Base-by-base conservation (phyloP, 176 grass and related monocot species). In the Oryza glumipatula region DNA sequence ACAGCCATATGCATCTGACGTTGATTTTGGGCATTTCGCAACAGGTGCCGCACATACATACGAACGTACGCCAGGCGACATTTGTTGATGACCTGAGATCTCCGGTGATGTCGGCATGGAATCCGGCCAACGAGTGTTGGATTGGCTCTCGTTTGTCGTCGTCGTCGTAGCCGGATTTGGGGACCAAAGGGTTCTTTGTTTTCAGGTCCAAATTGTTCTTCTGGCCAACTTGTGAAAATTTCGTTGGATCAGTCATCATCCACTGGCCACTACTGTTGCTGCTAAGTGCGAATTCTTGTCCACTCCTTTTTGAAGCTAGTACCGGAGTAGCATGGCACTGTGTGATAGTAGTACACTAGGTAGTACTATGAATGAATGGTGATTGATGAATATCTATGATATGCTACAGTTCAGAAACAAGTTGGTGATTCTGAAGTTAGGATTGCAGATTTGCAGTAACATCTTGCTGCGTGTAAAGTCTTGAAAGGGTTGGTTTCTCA, bases 21-120 rank as follows among this genome's bases (percentile, higher is more conserved):
- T 83, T 73, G 80, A 78, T 49, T 72, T 83, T 45, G 56, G 24
- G 28, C 13, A 16, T 77, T n/a, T 52, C 49, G 16, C 51, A 16
- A 19, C 51, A 26, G 22, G 16, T 23, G 9, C 33, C 33, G 32
- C 12, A 49, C 47, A 49, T 49, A 33, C 21, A 1, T 58, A 17
- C 39, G 48, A 71, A 3, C 39, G 48, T 60, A 3, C n/a, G 41
- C 2, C 70, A 5, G 2, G 35, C 22, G 39, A 45, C 11, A 46
- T 12, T 4, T 15, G 21, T 3, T 48, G 17, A 49, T 65, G 47
- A 49, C 47, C 13, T 14, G 47, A 49, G 47, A 83, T 83, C 41
- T 83, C 24, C 81, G 54, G 84, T 23, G 41, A 72, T 67, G 21
- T 60, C 71, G 1, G 26, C 30, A 44, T 44, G 56, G 54, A 32